phyloP scores from a whole-genome alignment of 257 asterid species.

The Solanum paucissectum region DNA sequence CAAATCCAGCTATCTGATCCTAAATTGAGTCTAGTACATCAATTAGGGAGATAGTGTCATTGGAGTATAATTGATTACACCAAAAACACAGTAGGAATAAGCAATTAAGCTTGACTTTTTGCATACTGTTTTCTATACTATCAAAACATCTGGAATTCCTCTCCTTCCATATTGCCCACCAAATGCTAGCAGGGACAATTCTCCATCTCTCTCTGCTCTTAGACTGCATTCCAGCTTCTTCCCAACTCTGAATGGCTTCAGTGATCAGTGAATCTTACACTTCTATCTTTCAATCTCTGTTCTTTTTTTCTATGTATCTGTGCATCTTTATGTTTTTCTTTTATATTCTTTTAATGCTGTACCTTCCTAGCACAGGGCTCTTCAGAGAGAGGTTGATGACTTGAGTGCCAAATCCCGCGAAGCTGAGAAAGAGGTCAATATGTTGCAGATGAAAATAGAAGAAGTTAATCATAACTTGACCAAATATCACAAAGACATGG shows the following conservation, averaged over 20 bases:
- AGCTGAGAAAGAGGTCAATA: slow-evolving; percentile 78
- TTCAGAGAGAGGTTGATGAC: slow-evolving; percentile 64
- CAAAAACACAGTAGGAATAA: no score
- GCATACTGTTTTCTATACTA: no score
- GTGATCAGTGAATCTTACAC: not conserved
- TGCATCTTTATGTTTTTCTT: not conserved
- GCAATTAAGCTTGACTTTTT: no score
- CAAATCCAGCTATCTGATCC: no score
- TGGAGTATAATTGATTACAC: no score
- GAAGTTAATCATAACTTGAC: slow-evolving; percentile 65
- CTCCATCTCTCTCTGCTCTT: no score
- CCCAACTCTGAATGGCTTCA: not conserved
- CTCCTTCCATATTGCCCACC: no score
- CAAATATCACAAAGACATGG: slow-evolving; percentile 64
- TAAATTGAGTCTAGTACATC: no score
- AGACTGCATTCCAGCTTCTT: no score
- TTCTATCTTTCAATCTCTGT: not conserved
- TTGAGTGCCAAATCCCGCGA: slow-evolving; percentile 61
- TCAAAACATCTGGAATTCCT: no score
- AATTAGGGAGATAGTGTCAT: no score
- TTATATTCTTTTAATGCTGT: slow-evolving; percentile 5
- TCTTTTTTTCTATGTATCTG: not conserved
- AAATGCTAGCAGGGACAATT: no score
- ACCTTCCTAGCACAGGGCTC: slow-evolving; percentile 41
- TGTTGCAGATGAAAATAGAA: slow-evolving; percentile 57